Evolutionary conservation across 192 early-diverging fungal species (phyloP).

Genomic region (Rhizoclosmatium sp.): DNA sequence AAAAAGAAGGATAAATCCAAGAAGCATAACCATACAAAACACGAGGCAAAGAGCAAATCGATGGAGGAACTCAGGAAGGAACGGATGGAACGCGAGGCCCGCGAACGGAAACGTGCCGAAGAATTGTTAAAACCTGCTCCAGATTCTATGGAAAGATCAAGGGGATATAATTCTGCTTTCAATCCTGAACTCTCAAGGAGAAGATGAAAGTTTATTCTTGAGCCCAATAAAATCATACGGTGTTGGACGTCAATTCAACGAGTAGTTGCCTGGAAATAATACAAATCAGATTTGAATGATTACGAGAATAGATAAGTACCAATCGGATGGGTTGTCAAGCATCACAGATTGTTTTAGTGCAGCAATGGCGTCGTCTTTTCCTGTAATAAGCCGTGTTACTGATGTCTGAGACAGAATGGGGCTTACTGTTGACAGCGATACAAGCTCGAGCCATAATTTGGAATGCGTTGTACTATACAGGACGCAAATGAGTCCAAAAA

Average conservation of each 20-base stretch:
- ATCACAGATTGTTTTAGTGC: slow-evolving; percentile 67
- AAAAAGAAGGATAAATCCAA: not conserved
- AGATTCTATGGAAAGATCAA: not conserved
- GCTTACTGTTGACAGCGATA: slow-evolving; percentile 65
- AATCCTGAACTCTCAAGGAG: slow-evolving; percentile 36
- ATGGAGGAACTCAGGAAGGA: slow-evolving; percentile 49
- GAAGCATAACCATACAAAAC: slow-evolving; percentile 8
- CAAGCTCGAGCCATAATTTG: slow-evolving; percentile 71
- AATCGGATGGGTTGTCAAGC: slow-evolving; percentile 69
- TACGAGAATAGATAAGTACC: slow-evolving; percentile 40
- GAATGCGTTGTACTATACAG: slow-evolving; percentile 63
- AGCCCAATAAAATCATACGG: not conserved
- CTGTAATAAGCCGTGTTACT: slow-evolving; percentile 31
- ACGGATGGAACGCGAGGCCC: slow-evolving; percentile 37
- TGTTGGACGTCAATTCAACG: slow-evolving; percentile 60
- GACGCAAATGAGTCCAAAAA: not conserved
- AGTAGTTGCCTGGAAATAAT: slow-evolving; percentile 54
- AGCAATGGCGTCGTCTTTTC: slow-evolving; percentile 67
- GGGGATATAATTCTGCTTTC: slow-evolving; percentile 35
- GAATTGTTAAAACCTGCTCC: slow-evolving; percentile 33
- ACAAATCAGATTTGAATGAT: not conserved
- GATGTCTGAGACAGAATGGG: not conserved
- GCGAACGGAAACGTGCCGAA: slow-evolving; percentile 35
- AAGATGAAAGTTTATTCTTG: not conserved
- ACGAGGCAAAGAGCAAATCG: slow-evolving; percentile 13